Conservation (phyloP, 2,329 filamentous ascomycete genomes). For the Cytospora chrysosperma region DNA sequence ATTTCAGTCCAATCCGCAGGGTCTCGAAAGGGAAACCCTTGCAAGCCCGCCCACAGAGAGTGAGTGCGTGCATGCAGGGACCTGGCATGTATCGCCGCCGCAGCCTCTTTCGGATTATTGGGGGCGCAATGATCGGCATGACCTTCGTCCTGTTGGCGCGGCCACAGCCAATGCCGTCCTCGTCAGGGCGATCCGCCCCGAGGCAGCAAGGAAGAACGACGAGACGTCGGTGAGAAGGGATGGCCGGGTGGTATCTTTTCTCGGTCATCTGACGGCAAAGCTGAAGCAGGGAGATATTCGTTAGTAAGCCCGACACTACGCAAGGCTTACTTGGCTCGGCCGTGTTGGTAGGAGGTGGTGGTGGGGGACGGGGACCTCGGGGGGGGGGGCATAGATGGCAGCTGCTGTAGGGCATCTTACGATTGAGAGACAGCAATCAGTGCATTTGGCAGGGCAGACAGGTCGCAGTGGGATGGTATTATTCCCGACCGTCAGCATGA, state of each 20-base stretch:
- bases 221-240: background rate
- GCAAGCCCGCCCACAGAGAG: too few species aligned
- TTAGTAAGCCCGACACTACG: constrained; percentile 14
- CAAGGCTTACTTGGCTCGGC: constrained; percentile 18
- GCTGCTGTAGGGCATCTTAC: background rate
- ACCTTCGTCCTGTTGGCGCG: background rate
- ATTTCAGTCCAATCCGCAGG: background rate
- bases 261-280: constrained; percentile 20
- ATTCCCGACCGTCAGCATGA: constrained; percentile 13
- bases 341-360: constrained; percentile 1
- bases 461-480: background rate
- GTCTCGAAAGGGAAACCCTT: background rate
- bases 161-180: background rate
- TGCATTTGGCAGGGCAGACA: background rate
- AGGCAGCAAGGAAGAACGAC: background rate
- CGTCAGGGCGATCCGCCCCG: too few species aligned
- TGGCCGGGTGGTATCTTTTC: background rate
- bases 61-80: constrained; percentile 1
- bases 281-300: too few species aligned
- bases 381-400: background rate
- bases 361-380: too few species aligned
- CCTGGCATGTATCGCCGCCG: constrained; percentile 9
- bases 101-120: background rate
- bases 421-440: background rate
- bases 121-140: too few species aligned